phyloP scores from a whole-genome alignment of 2,329 filamentous ascomycete species.

The Podosphaera aphanis region DNA sequence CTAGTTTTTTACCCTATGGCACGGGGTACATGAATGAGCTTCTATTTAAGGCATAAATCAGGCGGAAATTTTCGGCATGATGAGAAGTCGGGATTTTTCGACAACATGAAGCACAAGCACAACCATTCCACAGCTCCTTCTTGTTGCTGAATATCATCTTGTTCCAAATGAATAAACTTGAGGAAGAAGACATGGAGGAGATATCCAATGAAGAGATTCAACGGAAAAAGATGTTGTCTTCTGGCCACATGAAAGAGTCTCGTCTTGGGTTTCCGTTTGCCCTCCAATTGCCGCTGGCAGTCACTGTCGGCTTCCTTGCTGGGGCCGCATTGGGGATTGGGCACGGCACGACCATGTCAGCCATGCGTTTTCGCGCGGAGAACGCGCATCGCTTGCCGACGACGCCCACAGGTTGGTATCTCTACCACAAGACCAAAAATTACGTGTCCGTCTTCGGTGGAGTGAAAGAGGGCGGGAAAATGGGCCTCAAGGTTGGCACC shows the following conservation, averaged over 20 bases:
- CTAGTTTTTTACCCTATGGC: too few relatives aligned
- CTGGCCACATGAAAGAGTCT: conserved; percentile 8
- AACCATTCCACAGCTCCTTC: neutral
- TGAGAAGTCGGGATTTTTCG: too few relatives aligned
- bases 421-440: conserved; percentile 98
- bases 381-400: conserved; percentile 83
- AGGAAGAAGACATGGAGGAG: neutral
- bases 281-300: conserved; percentile 41
- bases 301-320: conserved; percentile 37
- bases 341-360: conserved; percentile 49
- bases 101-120: too few relatives aligned
- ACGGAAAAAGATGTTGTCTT: conserved; percentile 2
- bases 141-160: neutral
- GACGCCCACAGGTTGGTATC: conserved; percentile 70
- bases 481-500: conserved; percentile 44
- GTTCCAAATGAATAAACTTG: neutral
- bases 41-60: too few relatives aligned
- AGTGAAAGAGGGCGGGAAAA: conserved; percentile 51
- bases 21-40: too few relatives aligned
- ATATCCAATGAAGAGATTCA: conserved; percentile 4
- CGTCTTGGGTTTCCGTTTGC: conserved; percentile 38
- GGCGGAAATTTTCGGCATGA: too few relatives aligned
- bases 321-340: conserved; percentile 48
- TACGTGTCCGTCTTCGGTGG: conserved; percentile 65
- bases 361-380: conserved; percentile 76